These are phyloP conservation scores for Catharanthus roseus DNA, from an alignment of 257 asterid genomes.

Conservation along the genomic window DNA sequence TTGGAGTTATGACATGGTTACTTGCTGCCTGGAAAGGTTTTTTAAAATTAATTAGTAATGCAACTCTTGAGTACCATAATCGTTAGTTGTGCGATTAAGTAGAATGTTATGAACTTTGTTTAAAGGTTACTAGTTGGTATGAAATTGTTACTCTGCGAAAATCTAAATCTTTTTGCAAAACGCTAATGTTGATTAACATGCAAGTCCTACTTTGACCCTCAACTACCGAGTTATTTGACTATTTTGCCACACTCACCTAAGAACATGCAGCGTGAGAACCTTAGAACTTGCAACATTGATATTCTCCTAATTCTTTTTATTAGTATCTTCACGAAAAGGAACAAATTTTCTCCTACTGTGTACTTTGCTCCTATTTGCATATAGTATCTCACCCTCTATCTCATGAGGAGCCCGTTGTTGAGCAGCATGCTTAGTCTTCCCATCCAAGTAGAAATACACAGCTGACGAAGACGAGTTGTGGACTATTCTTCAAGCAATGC, in stretches of 20 bases:
- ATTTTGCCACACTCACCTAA: not conserved
- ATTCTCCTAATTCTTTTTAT: not conserved
- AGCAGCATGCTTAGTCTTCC: too few species aligned
- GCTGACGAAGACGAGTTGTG: not conserved
- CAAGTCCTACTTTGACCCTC: not conserved
- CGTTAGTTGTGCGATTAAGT: too few species aligned
- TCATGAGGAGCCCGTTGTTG: not conserved
- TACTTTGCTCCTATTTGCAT: not conserved
- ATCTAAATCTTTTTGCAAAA: too few species aligned
- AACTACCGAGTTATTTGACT: not conserved
- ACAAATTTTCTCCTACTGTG: not conserved
- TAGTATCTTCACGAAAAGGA: not conserved
- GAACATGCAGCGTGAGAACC: not conserved
- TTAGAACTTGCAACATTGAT: not conserved
- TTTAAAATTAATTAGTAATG: too few species aligned
- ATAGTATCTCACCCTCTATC: not conserved
- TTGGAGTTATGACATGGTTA: too few species aligned
- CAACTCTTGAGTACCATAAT: too few species aligned
- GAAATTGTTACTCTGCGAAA: too few species aligned
- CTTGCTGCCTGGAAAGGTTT: not conserved
- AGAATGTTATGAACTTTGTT: too few species aligned
- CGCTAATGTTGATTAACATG: not conserved
- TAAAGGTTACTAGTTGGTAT: too few species aligned
- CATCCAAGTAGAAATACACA: not conserved
- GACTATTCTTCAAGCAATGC: not conserved